Conservation (phyloP, 148 eudicot genomes). For the Silene uniflora region DNA sequence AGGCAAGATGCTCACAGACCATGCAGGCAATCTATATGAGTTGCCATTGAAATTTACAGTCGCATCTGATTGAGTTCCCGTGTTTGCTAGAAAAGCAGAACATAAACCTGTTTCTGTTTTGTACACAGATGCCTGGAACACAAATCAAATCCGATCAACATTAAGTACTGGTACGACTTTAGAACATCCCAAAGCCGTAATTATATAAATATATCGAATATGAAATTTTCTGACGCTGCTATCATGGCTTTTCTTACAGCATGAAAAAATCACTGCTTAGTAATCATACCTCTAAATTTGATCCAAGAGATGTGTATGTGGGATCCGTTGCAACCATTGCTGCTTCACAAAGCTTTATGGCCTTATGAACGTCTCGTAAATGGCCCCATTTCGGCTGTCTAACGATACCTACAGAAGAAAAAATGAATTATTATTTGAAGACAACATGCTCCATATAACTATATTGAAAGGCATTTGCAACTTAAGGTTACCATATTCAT, state of each 20-base stretch:
- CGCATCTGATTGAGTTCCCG: slow-evolving; percentile 59
- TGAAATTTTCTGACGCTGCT: no score
- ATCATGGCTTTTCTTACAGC: not conserved
- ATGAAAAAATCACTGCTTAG: not conserved
- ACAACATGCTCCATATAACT: no score
- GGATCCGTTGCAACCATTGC: slow-evolving; percentile 92
- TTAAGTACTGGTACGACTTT: not conserved
- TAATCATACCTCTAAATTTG: slow-evolving; percentile 63
- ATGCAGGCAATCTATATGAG: slow-evolving; percentile 75
- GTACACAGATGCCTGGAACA: slow-evolving; percentile 62
- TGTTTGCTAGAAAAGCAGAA: slow-evolving; percentile 84
- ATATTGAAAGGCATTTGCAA: no score
- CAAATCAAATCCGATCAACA: not conserved
- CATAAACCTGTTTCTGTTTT: slow-evolving; percentile 71
- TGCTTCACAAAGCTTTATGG: slow-evolving; percentile 86
- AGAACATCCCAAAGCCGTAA: not conserved
- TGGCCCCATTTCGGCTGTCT: slow-evolving; percentile 96
- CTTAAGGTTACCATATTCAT: slow-evolving; percentile 70
- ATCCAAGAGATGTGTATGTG: slow-evolving; percentile 50
- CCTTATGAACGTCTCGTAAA: slow-evolving; percentile 76
- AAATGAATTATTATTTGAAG: no score
- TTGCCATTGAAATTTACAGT: slow-evolving; percentile 72
- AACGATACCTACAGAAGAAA: slow-evolving; percentile 41
- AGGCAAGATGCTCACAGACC: slow-evolving; percentile 99
- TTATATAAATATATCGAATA: no score